Evolutionary conservation across 164 flowering plant genomes (phyloP).

Genomic region (Annona cherimola): DNA sequence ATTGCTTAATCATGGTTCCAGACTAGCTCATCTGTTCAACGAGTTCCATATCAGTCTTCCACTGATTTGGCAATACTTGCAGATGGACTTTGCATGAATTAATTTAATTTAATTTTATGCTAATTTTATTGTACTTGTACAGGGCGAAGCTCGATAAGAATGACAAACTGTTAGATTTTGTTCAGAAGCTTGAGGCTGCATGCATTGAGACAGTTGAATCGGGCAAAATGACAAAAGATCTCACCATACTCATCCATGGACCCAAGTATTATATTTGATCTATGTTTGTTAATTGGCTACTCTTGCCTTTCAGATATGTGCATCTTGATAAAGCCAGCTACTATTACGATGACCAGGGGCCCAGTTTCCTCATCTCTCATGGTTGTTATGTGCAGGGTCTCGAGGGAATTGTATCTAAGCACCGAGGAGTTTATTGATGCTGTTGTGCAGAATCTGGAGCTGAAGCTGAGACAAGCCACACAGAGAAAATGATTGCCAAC

Average conservation of each 20-base stretch:
- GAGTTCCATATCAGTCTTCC: too few relatives aligned
- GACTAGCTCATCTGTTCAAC: too few relatives aligned
- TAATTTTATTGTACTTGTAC: background rate
- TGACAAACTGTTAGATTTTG: slow-evolving; percentile 62
- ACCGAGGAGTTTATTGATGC: slow-evolving; percentile 93
- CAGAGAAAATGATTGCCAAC: too few relatives aligned
- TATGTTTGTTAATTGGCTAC: background rate
- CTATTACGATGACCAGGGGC: too few relatives aligned
- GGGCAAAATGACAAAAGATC: slow-evolving; percentile 99
- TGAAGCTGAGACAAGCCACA: slow-evolving; percentile 38
- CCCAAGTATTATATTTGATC: slow-evolving; percentile 32
- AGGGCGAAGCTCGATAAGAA: slow-evolving; percentile 81
- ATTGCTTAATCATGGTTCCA: too few relatives aligned
- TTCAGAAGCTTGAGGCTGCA: slow-evolving; percentile 65
- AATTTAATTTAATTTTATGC: background rate
- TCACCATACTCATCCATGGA: slow-evolving; percentile 73
- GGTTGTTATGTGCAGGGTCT: slow-evolving; percentile 44
- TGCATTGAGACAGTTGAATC: slow-evolving; percentile 86
- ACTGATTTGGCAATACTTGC: background rate
- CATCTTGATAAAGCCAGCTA: too few relatives aligned
- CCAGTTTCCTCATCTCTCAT: background rate
- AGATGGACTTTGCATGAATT: too few relatives aligned
- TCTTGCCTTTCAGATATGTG: background rate
- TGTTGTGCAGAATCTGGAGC: slow-evolving; percentile 55
- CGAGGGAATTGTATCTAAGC: slow-evolving; percentile 67